phyloP scores from a whole-genome alignment of 495 filamentous ascomycete species.

The Astrocystis sublimbata region DNA sequence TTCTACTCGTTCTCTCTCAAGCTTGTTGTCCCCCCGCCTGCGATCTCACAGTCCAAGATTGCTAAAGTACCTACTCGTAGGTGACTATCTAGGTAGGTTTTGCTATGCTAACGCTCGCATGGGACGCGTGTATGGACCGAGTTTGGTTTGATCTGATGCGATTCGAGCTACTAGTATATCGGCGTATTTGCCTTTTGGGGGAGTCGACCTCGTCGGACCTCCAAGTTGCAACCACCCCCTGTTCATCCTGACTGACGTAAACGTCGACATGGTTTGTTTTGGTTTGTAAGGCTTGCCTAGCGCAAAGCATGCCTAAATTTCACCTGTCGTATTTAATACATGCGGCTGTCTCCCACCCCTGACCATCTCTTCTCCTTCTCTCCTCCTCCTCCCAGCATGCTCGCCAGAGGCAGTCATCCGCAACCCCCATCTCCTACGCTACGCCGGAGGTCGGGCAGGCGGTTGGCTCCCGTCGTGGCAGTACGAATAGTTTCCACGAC shows the following conservation, averaged over 20 bases:
- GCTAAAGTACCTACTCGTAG: too few relatives aligned
- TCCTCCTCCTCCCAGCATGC: conserved; percentile 8
- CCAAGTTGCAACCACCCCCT: neutral
- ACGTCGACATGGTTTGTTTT: neutral
- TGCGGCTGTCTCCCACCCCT: neutral
- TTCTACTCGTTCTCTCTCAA: too few relatives aligned
- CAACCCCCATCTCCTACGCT: conserved; percentile 16
- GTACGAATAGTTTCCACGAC: conserved; percentile 12
- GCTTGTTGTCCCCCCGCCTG: too few relatives aligned
- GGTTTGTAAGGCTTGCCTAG: too few relatives aligned
- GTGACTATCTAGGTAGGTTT: too few relatives aligned
- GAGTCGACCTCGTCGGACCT: neutral
- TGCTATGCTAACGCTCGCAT: too few relatives aligned
- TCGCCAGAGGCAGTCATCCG: conserved; percentile 15
- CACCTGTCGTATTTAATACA: conserved; percentile 5
- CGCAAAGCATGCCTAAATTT: neutral
- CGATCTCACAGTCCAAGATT: too few relatives aligned
- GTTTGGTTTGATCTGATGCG: too few relatives aligned
- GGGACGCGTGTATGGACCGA: too few relatives aligned
- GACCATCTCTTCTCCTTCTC: neutral
- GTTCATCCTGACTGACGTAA: conserved; percentile 11
- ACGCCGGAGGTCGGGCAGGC: conserved; percentile 18
- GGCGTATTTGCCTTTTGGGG: too few relatives aligned
- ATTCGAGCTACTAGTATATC: too few relatives aligned
- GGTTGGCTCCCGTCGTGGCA: conserved; percentile 17